Evolutionary conservation across 371 early-diverging fungal species (phyloP).

Genomic region (Haplosporangium sp.): DNA sequence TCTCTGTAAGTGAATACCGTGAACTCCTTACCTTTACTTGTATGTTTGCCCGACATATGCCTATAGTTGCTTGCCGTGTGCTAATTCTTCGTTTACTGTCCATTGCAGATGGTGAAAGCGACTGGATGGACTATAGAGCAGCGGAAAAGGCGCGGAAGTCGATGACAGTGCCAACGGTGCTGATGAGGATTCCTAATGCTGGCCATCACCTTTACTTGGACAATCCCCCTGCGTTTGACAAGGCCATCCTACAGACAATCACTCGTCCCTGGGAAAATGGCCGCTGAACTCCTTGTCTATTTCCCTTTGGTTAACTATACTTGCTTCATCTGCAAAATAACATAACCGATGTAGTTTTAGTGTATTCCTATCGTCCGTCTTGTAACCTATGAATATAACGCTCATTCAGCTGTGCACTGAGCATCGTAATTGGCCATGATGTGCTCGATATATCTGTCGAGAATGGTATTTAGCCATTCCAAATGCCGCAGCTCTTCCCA

Average conservation of each 20-base stretch:
- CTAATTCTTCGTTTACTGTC: not conserved
- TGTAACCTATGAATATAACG: too few relatives aligned
- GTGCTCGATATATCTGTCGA: constrained; percentile 58
- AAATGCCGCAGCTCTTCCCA: constrained; percentile 59
- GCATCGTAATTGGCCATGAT: constrained; percentile 25
- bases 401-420: too few relatives aligned
- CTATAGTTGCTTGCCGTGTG: not conserved
- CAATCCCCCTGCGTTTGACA: constrained; percentile 82
- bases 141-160: constrained; percentile 69
- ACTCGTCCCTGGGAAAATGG: constrained; percentile 39
- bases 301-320: not conserved
- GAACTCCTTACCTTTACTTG: not conserved
- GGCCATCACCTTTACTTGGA: constrained; percentile 94
- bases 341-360: not conserved
- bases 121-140: constrained; percentile 94
- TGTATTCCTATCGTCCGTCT: too few relatives aligned
- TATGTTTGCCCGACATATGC: not conserved
- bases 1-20: constrained; percentile 61
- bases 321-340: not conserved
- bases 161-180: constrained; percentile 68
- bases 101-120: constrained; percentile 58
- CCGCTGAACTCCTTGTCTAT: too few relatives aligned
- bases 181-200: constrained; percentile 64
- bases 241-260: constrained; percentile 52
- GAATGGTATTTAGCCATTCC: constrained; percentile 62